These are phyloP conservation scores for Puccinia novopanici DNA, from an alignment of 1,284 basidiomycete genomes.

Conservation along the genomic window DNA sequence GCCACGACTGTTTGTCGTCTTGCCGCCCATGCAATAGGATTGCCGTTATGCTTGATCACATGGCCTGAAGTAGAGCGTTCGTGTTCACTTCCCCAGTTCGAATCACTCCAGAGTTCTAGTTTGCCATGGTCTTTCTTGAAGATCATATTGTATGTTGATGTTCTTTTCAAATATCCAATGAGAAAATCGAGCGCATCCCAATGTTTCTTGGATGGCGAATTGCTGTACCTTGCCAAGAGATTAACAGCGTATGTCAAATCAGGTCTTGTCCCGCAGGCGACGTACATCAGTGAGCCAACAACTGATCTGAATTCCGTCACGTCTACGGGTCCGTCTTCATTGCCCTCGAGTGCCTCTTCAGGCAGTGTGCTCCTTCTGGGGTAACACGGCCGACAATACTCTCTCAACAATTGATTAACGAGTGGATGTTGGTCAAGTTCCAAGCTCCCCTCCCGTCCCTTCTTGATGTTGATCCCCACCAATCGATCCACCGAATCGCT, in stretches of 20 bases:
- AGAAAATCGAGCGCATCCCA: neutral
- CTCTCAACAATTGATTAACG: too few relatives aligned
- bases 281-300: neutral
- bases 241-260: neutral
- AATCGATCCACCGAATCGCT: neutral
- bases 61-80: neutral
- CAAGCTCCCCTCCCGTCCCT: too few relatives aligned
- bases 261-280: neutral
- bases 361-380: neutral
- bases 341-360: neutral
- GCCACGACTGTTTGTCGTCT: conserved; percentile 10
- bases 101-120: conserved; percentile 4
- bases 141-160: neutral
- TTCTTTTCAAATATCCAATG: neutral
- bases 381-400: neutral
- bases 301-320: neutral
- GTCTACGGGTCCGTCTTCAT: neutral
- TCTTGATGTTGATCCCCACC: conserved; percentile 5
- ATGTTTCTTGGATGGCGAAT: neutral
- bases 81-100: conserved; percentile 37
- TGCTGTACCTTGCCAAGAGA: neutral
- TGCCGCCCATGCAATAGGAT: conserved; percentile 11
- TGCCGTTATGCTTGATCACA: neutral
- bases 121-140: neutral
- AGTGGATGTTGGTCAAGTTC: too few relatives aligned